Evolutionary conservation across 495 filamentous ascomycete genomes (phyloP).

Genomic region (Aspergillus biplanus): DNA sequence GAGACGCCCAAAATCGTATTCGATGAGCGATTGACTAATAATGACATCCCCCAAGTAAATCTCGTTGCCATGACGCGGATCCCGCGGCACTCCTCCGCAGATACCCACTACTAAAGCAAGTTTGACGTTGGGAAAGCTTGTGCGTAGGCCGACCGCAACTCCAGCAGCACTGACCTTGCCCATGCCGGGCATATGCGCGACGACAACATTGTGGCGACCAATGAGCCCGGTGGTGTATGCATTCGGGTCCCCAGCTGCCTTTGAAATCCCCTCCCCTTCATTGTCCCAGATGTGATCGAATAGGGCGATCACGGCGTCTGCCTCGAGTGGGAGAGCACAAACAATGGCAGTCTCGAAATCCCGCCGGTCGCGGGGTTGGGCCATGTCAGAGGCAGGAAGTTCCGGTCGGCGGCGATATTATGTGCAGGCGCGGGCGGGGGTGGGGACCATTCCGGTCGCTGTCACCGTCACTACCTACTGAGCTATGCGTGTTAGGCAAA

Average conservation of each 20-base stretch:
- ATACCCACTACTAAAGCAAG: constrained; percentile 36
- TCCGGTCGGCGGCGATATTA: no score
- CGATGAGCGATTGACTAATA: constrained; percentile 39
- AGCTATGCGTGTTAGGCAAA: no score
- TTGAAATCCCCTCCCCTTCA: no score
- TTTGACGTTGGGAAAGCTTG: constrained; percentile 27
- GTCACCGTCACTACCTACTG: no score
- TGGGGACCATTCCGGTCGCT: no score
- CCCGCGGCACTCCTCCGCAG: constrained; percentile 34
- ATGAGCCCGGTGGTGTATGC: constrained; percentile 33
- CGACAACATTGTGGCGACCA: constrained; percentile 32
- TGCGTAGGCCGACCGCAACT: constrained; percentile 22
- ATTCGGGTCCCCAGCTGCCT: constrained; percentile 25
- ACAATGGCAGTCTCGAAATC: no score
- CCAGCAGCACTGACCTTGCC: constrained; percentile 28
- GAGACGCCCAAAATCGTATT: constrained; percentile 39
- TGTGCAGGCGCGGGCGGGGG: no score
- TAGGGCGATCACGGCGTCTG: no score
- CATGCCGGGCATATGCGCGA: constrained; percentile 26
- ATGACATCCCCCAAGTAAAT: constrained; percentile 48
- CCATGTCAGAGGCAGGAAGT: no score
- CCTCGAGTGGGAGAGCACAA: no score
- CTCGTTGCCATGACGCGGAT: constrained; percentile 13
- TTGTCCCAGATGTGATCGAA: no score
- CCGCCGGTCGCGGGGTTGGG: no score